A percentile compares a stretch with the other conserved stretches of the same genome.
Conservation (phyloP, 1,284 basidiomycete genomes). For the Moesziomyces globuligerus region DNA sequence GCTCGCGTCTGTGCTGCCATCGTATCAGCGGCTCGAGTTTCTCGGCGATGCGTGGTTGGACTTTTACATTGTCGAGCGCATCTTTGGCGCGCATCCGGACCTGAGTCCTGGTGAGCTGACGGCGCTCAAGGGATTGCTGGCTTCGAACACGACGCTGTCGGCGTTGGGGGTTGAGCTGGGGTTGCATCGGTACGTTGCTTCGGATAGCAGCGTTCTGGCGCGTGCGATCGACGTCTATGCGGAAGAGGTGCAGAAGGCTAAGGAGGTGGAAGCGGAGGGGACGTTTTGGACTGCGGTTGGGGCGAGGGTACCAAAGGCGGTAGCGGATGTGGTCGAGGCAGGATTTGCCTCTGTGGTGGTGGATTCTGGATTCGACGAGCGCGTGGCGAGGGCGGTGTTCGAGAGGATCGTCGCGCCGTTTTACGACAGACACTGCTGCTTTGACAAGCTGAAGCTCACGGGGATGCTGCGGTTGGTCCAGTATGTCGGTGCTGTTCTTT, state of each 20-base stretch:
- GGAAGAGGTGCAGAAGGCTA: neutral
- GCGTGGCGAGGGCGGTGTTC: constrained; percentile 8
- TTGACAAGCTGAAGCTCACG: constrained; percentile 9
- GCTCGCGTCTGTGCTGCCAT: constrained; percentile 31
- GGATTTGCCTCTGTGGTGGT: constrained; percentile 46
- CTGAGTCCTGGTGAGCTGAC: constrained; percentile 44
- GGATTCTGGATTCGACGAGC: constrained; percentile 42
- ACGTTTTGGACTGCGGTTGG: constrained; percentile 26
- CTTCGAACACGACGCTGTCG: constrained; percentile 29
- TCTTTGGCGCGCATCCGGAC: constrained; percentile 9
- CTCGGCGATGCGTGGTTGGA: constrained; percentile 58
- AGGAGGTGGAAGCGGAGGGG: neutral
- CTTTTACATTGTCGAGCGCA: constrained; percentile 22
- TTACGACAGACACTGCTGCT: constrained; percentile 18
- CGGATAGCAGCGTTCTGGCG: constrained; percentile 7
- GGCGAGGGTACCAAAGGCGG: constrained; percentile 25
- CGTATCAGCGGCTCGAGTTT: constrained; percentile 58
- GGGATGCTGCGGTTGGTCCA: constrained; percentile 12
- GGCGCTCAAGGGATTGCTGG: constrained; percentile 30
- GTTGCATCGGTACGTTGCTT: constrained; percentile 26
- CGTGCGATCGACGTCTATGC: constrained; percentile 4
- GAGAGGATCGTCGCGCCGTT: constrained; percentile 32
- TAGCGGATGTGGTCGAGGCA: constrained; percentile 53
- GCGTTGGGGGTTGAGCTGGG: constrained; percentile 26
- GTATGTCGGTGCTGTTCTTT: constrained; percentile 4